Conservation (phyloP, 352 stramenopile species). For the Plasmopara halstedii region DNA sequence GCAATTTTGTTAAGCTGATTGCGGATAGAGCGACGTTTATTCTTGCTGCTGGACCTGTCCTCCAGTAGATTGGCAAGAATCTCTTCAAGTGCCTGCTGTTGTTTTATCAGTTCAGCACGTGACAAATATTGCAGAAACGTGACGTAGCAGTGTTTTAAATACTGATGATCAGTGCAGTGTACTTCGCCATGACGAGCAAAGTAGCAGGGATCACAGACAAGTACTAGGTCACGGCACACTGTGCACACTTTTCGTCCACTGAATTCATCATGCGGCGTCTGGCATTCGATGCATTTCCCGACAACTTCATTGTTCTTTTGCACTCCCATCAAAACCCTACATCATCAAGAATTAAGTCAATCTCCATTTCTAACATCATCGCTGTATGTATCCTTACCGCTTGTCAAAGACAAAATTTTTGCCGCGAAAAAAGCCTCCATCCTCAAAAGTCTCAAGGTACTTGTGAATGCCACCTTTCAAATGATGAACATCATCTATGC, state of each 20-base stretch:
- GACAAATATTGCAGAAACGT: constrained; percentile 66
- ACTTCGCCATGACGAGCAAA: constrained; percentile 48
- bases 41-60: constrained; percentile 56
- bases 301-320: constrained; percentile 53
- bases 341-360: not conserved
- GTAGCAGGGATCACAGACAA: constrained; percentile 64
- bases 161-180: constrained; percentile 67
- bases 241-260: constrained; percentile 64
- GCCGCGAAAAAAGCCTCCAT: constrained; percentile 59
- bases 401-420: constrained; percentile 83
- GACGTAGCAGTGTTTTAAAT: constrained; percentile 62
- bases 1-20: constrained; percentile 64
- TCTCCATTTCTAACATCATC: not conserved
- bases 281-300: constrained; percentile 65
- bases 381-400: constrained; percentile 25
- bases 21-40: constrained; percentile 60
- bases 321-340: constrained; percentile 50
- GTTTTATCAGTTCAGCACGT: constrained; percentile 30
- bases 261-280: constrained; percentile 46
- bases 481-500: constrained; percentile 49
- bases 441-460: constrained; percentile 55
- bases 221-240: constrained; percentile 60
- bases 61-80: constrained; percentile 38
- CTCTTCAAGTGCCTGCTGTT: constrained; percentile 38
- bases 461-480: constrained; percentile 73